Evolutionary conservation across 2,329 filamentous ascomycete genomes (phyloP).

Genomic region (Metarhizium brunneum): DNA sequence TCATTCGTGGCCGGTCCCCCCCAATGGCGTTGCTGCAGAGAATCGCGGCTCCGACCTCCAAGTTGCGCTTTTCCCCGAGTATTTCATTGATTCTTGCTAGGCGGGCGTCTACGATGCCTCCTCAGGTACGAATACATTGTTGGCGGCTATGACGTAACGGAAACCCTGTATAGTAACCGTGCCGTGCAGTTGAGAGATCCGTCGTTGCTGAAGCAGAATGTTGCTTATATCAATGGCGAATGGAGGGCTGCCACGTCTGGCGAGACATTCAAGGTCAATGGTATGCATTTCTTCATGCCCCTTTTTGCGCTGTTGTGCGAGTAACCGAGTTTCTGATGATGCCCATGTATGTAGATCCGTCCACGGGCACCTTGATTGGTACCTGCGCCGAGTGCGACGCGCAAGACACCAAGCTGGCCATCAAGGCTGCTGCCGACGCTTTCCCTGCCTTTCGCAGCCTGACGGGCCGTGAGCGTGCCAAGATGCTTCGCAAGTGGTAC

Average conservation of each 20-base stretch:
- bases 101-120: constrained; percentile 38
- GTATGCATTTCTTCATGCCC: constrained; percentile 28
- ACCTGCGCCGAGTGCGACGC: constrained; percentile 76
- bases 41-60: constrained; percentile 17
- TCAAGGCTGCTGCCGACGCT: constrained; percentile 71
- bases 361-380: constrained; percentile 71
- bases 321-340: background rate
- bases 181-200: constrained; percentile 60
- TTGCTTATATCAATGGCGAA: constrained; percentile 82
- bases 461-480: constrained; percentile 66
- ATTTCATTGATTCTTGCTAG: constrained; percentile 20
- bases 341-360: constrained; percentile 50
- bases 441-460: constrained; percentile 61
- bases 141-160: background rate
- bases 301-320: background rate
- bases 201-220: constrained; percentile 74
- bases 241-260: constrained; percentile 81
- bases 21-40: constrained; percentile 24
- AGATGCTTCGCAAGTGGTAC: constrained; percentile 71
- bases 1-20: background rate
- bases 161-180: background rate
- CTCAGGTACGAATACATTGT: constrained; percentile 24
- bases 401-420: constrained; percentile 71
- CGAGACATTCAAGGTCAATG: constrained; percentile 82
- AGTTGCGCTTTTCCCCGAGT: constrained; percentile 19